These are phyloP conservation scores for Backusella mclennaniae DNA, from an alignment of 192 early-diverging fungal species.

Conservation along the genomic window DNA sequence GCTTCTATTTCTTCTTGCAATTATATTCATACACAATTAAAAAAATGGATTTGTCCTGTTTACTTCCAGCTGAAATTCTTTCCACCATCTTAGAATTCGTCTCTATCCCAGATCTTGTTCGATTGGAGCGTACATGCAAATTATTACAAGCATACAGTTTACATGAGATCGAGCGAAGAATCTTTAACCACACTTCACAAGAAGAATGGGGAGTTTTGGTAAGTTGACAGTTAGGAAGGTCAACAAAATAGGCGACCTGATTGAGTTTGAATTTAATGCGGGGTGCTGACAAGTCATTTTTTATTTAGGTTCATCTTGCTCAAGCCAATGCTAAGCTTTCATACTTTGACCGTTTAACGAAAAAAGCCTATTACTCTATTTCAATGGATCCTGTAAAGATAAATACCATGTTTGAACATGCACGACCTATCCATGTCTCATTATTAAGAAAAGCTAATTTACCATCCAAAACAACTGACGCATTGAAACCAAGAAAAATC, in stretches of 20 bases:
- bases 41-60: constrained; percentile 6
- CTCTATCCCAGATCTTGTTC: constrained; percentile 17
- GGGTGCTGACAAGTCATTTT: neutral
- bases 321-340: constrained; percentile 22
- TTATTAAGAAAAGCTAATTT: constrained; percentile 5
- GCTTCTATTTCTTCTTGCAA: neutral
- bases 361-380: constrained; percentile 20
- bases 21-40: neutral
- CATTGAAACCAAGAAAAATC: neutral
- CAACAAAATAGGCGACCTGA: neutral
- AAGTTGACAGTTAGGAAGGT: neutral
- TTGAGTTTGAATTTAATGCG: constrained; percentile 10
- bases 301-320: constrained; percentile 23
- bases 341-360: constrained; percentile 26
- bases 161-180: constrained; percentile 16
- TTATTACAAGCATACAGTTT: constrained; percentile 15
- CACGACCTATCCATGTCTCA: constrained; percentile 28
- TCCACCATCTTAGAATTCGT: constrained; percentile 15
- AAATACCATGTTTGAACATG: constrained; percentile 30
- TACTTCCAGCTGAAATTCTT: constrained; percentile 24
- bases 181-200: neutral
- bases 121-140: constrained; percentile 21
- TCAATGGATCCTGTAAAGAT: constrained; percentile 33
- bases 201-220: constrained; percentile 18
- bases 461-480: neutral